phyloP scores from a whole-genome alignment of 2,329 filamentous ascomycete species.

The Didymella arachidicola region DNA sequence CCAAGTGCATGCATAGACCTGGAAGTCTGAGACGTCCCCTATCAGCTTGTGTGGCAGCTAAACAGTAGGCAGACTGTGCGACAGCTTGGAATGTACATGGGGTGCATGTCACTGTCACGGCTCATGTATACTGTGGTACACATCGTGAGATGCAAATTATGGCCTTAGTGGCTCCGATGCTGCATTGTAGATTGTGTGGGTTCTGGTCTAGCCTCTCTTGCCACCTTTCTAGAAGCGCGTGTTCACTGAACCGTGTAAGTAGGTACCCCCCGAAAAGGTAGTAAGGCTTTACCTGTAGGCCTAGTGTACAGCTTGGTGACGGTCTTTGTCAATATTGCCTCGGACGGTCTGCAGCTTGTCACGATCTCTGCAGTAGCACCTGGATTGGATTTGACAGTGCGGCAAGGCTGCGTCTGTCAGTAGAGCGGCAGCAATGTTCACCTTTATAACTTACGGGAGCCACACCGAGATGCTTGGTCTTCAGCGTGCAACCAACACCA shows the following conservation, averaged over 20 bases:
- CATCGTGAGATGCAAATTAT: not conserved
- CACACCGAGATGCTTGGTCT: slow-evolving; percentile 29
- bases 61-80: too few relatives aligned
- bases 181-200: not conserved
- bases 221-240: not conserved
- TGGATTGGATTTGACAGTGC: slow-evolving; percentile 24
- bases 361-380: slow-evolving; percentile 17
- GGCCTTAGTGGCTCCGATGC: not conserved
- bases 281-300: slow-evolving; percentile 3
- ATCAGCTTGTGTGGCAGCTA: too few relatives aligned
- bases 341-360: slow-evolving; percentile 12
- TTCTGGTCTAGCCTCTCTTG: not conserved
- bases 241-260: slow-evolving; percentile 1
- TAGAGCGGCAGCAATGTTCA: not conserved
- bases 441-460: slow-evolving; percentile 34
- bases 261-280: not conserved
- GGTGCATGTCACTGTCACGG: not conserved
- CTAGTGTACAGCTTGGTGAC: not conserved
- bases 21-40: not conserved
- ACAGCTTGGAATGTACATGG: not conserved
- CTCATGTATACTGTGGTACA: not conserved
- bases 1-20: not conserved
- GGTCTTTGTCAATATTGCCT: not conserved
- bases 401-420: slow-evolving; percentile 32
- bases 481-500: slow-evolving; percentile 31